A percentile compares a stretch with the other conserved stretches of the same genome.
phyloP scores from a whole-genome alignment of 345 rosid genomes.

The Corchorus capsularis region DNA sequence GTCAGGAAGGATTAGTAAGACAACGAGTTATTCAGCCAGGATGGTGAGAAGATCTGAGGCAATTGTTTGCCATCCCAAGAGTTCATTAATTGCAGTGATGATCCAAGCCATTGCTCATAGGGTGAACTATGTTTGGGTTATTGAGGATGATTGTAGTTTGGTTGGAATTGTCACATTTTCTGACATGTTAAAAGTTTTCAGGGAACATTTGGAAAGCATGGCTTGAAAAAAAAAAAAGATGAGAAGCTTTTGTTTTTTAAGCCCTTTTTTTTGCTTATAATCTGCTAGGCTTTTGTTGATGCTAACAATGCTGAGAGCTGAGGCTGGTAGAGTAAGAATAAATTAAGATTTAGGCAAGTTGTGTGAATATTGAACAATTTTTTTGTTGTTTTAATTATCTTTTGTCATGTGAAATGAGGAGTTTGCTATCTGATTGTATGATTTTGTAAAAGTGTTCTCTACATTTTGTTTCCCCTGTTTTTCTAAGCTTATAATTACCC shows the following conservation, averaged over 20 bases:
- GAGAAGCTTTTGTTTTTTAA: not conserved
- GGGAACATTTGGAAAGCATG: constrained; percentile 48
- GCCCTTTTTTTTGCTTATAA: constrained; percentile 15
- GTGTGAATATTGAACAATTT: constrained; percentile 22
- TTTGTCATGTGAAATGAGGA: constrained; percentile 1
- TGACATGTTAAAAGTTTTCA: constrained; percentile 63
- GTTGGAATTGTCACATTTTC: constrained; percentile 82
- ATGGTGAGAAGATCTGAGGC: constrained; percentile 82
- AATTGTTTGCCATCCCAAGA: constrained; percentile 69
- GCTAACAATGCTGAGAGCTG: constrained; percentile 16
- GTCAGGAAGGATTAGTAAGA: constrained; percentile 49
- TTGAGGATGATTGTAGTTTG: constrained; percentile 68
- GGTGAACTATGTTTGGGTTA: constrained; percentile 83
- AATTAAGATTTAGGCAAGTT: too few species aligned
- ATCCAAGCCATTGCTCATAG: constrained; percentile 84
- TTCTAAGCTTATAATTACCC: not conserved
- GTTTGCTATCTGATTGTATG: constrained; percentile 1
- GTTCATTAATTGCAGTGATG: constrained; percentile 90
- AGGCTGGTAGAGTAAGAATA: constrained; percentile 8
- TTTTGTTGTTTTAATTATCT: not conserved
- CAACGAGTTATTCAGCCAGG: constrained; percentile 66
- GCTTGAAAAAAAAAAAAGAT: constrained; percentile 20
- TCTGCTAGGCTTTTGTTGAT: constrained; percentile 13
- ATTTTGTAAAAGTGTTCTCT: not conserved
- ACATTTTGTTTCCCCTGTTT: not conserved